A percentile compares a stretch with the other conserved stretches of the same genome.
Conservation (phyloP, 371 early-diverging fungal genomes). For the Batkoa obscura region DNA sequence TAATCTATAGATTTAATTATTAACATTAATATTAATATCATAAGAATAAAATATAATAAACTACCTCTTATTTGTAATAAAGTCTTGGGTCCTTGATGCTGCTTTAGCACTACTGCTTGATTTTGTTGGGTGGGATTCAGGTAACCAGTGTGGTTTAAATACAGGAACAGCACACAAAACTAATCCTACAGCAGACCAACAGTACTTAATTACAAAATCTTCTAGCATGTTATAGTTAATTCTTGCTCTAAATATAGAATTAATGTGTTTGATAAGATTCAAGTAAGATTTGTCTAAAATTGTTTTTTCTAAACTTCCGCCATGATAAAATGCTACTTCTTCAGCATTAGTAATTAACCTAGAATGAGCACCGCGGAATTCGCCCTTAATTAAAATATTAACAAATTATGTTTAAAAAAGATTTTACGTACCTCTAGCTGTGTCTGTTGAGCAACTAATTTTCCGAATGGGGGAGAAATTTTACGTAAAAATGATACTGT, state of each 20-base stretch:
- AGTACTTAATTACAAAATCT: conserved; percentile 73
- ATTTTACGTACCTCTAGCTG: conserved; percentile 36
- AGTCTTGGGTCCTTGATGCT: conserved; percentile 56
- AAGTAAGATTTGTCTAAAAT: conserved; percentile 48
- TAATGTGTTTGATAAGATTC: conserved; percentile 55
- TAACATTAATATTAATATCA: not conserved
- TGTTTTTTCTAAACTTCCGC: conserved; percentile 49
- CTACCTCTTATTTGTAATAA: conserved; percentile 75
- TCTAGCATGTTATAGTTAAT: conserved; percentile 80
- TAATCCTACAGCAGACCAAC: conserved; percentile 48
- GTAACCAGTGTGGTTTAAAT: conserved; percentile 38
- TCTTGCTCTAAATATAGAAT: conserved; percentile 50
- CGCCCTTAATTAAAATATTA: conserved; percentile 24
- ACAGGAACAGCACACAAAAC: conserved; percentile 63
- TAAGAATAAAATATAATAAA: conserved; percentile 1
- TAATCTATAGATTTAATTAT: conserved; percentile 14
- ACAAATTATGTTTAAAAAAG: not conserved
- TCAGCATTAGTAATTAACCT: conserved; percentile 77
- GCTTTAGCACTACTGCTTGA: conserved; percentile 16
- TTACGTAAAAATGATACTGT: conserved; percentile 49
- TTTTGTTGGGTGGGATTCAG: conserved; percentile 12
- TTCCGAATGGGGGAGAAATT: conserved; percentile 70
- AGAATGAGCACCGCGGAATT: conserved; percentile 67
- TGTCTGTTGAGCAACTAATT: conserved; percentile 60
- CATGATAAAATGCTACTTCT: conserved; percentile 71